A percentile compares a stretch with the other conserved stretches of the same genome.
Conservation (phyloP, 2,329 filamentous ascomycete species). For the Furcasterigmium furcatum region DNA sequence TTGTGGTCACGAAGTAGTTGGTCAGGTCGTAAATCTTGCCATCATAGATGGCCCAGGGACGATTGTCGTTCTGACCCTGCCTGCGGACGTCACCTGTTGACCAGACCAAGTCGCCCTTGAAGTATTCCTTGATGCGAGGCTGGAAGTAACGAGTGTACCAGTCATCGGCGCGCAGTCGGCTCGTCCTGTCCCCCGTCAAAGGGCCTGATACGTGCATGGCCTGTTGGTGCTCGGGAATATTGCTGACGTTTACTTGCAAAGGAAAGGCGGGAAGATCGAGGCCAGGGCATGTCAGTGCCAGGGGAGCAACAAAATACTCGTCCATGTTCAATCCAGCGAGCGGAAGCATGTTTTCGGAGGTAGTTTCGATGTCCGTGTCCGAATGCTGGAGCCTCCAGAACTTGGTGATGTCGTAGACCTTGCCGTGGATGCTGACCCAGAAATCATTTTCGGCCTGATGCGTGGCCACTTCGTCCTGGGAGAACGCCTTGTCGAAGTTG, state of each 20-base stretch:
- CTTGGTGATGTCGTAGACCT: conserved; percentile 87
- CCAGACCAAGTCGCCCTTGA: conserved; percentile 83
- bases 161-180: conserved; percentile 55
- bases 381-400: conserved; percentile 87
- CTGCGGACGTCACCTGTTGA: conserved; percentile 53
- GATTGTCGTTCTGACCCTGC: conserved; percentile 64
- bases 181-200: conserved; percentile 50
- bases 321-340: conserved; percentile 79
- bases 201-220: conserved; percentile 71
- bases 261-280: conserved; percentile 41
- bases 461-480: conserved; percentile 60
- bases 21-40: conserved; percentile 83
- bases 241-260: no score
- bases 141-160: conserved; percentile 80
- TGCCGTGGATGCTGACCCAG: conserved; percentile 83
- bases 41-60: conserved; percentile 78
- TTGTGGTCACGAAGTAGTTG: conserved; percentile 80
- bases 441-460: conserved; percentile 76
- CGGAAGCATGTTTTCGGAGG: conserved; percentile 64
- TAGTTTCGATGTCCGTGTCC: conserved; percentile 62
- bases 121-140: conserved; percentile 79
- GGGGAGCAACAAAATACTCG: conserved; percentile 79
- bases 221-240: conserved; percentile 38
- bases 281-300: conserved; percentile 70
- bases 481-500: conserved; percentile 89